Evolutionary conservation across 768 basidiomycete genomes (phyloP), one percentile per base, ranked within the genome.

Genomic region (Termitomyces sp.): DNA sequence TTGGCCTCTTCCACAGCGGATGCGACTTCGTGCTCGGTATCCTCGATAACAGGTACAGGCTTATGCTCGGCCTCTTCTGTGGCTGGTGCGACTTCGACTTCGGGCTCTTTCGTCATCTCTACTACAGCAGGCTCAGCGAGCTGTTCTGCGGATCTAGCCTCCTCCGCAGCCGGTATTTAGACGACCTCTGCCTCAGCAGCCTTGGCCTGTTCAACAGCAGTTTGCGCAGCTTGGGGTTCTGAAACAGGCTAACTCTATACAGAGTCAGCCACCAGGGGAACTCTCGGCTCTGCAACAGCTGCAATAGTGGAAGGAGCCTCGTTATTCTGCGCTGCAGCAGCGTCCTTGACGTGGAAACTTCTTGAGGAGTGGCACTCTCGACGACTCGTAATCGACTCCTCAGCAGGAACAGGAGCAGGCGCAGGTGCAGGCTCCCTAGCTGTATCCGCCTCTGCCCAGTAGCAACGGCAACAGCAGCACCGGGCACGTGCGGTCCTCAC

Each of bases 381-480:
- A 45, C 24, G 31, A 53, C 58, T 59, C 49, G 22, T 33, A 31
- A 46, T 24, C 5, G 54, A 55, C 7, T 45, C 29, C 2, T 10
- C 37, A 28, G 54, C 37, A 29, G 28, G 51, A 9, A 8, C 36
- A 39, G 36, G 18, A 9, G 28, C 13, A n/a, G n/a, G n/a, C n/a
- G n/a, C n/a, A n/a, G n/a, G n/a, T n/a, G n/a, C n/a, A n/a, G 51
- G 36, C 37, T 52, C 51, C 37, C 28, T 16, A 20, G 26, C 37
- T 26, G 39, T 52, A 26, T 20, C 37, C 7, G 15, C 37, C n/a
- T 52, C 37, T n/a, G 61, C 10, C 36, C 51, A 50, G 47, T 67
- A 34, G 61, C 66, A 49, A 59, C 66, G 45, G 55, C 63, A 58
- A 54, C 68, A 54, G 63, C 59, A n/a, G n/a, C n/a, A n/a, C n/a